Evolutionary conservation across 2,329 filamentous ascomycete species (phyloP).

Genomic region (Alternaria arbusti): DNA sequence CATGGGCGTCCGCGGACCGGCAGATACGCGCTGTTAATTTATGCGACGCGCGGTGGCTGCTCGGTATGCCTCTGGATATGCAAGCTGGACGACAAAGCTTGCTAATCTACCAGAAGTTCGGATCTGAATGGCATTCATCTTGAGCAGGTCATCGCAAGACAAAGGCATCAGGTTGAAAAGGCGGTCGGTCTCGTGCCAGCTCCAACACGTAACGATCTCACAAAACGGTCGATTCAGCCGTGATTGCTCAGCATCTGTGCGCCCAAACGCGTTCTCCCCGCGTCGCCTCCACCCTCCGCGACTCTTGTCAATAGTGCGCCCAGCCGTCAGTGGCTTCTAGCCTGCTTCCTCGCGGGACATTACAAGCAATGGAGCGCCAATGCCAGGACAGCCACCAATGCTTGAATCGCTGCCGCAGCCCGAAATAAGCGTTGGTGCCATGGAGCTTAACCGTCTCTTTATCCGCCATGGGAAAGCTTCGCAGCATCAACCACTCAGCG

Average conservation of each 20-base stretch:
- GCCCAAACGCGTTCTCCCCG: not conserved
- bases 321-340: constrained; percentile 2
- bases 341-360: not conserved
- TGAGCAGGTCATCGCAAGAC: not conserved
- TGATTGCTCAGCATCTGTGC: constrained; percentile 1
- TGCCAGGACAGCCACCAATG: not conserved
- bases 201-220: not conserved
- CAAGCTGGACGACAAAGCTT: not conserved
- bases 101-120: not conserved
- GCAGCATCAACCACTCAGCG: not conserved
- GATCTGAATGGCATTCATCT: not conserved
- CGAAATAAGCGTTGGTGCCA: constrained; percentile 3
- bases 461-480: constrained; percentile 3
- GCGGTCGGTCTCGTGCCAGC: not conserved
- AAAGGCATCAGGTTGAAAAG: not conserved
- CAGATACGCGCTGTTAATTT: not conserved
- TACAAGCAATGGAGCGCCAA: not conserved
- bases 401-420: constrained; percentile 1
- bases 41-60: not conserved
- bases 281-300: not conserved
- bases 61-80: not conserved
- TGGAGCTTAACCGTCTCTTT: constrained; percentile 10
- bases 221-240: not conserved
- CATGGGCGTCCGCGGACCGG: constrained; percentile 1
- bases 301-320: not conserved